Base-by-base conservation (phyloP, 2,329 filamentous ascomycete genomes). In the Fusarium beomiforme region DNA sequence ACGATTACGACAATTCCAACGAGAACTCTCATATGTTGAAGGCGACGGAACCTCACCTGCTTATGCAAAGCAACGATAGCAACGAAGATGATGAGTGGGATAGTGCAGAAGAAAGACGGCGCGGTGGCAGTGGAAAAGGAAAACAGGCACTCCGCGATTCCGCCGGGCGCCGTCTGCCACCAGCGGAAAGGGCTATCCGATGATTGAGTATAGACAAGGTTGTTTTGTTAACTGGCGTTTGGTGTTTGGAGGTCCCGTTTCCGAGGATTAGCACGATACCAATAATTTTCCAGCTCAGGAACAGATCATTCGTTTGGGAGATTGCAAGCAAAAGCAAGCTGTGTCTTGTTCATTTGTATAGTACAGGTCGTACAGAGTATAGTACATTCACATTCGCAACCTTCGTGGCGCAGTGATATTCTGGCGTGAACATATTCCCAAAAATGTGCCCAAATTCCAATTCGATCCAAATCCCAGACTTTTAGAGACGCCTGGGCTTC, bases 401-500 rank as follows among this genome's bases (percentile, higher is more conserved):
- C 54, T 55, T 39, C 21, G 23, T 41, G 24, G 49, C 26, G n/a
- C 67, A 71, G 65, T 70, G 56, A 61, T 39, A 50, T 67, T 47
- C 53, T 58, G 44, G 29, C 14, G 42, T 46, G 67, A 62, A 63
- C 49, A 57, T 53, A 24, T 54, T 46, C 56, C 63, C 58, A 55
- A 51, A 51, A 57, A 60, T 60, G 61, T 67, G 46, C 31, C 51
- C 55, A 51, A 66, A 56, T 56, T 39, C 59, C 54, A 60, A 49
- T 42, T 34, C 42, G 34, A 59, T 41, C 23, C 24, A 36, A 26
- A 34, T 26, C 33, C 54, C 70, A 51, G 55, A 42, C 37, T n/a
- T 29, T 61, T 81, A 84, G 84, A 98, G 83, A 84, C 96, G 92
- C 83, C 95, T 95, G 41, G 91, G 92, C 80, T 91, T 93, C 81